A percentile compares a stretch with the other conserved stretches of the same genome.
Evolutionary conservation across 768 basidiomycete genomes (phyloP).

Genomic region (Mrakia gelida): DNA sequence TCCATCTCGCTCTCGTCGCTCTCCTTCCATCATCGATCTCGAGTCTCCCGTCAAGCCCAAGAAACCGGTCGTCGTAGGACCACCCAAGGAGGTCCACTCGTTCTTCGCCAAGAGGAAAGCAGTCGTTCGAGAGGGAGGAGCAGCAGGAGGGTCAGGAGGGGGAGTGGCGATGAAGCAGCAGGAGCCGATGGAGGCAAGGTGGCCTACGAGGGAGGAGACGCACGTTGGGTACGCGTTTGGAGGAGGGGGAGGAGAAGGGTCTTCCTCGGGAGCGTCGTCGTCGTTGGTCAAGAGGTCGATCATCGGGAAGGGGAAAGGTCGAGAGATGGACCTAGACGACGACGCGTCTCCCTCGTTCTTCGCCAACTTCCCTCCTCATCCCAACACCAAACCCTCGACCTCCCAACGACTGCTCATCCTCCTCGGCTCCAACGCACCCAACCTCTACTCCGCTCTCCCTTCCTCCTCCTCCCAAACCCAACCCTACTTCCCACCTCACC

Average conservation of each 20-base stretch:
- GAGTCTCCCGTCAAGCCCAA: conserved; percentile 11
- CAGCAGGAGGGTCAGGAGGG: background rate
- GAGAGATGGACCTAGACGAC: background rate
- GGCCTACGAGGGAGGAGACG: background rate
- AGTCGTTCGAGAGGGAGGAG: background rate
- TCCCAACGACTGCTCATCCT: background rate
- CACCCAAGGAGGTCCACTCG: conserved; percentile 14
- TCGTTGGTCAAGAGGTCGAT: too few species aligned
- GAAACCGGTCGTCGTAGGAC: background rate
- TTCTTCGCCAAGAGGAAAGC: conserved; percentile 17
- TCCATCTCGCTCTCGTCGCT: background rate
- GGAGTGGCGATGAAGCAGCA: background rate
- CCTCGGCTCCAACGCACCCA: background rate
- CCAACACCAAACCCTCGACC: background rate
- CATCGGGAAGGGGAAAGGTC: background rate
- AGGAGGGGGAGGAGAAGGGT: background rate
- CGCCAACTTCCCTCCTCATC: too few species aligned
- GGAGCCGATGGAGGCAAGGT: background rate
- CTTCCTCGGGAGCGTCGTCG: background rate
- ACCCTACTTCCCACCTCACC: background rate
- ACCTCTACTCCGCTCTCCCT: background rate
- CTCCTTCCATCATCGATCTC: conserved; percentile 13
- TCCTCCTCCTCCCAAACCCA: background rate
- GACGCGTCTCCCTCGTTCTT: background rate
- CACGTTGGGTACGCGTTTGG: background rate